Evolutionary conservation across 2,329 filamentous ascomycete genomes (phyloP).

Genomic region (Alternaria rosae): DNA sequence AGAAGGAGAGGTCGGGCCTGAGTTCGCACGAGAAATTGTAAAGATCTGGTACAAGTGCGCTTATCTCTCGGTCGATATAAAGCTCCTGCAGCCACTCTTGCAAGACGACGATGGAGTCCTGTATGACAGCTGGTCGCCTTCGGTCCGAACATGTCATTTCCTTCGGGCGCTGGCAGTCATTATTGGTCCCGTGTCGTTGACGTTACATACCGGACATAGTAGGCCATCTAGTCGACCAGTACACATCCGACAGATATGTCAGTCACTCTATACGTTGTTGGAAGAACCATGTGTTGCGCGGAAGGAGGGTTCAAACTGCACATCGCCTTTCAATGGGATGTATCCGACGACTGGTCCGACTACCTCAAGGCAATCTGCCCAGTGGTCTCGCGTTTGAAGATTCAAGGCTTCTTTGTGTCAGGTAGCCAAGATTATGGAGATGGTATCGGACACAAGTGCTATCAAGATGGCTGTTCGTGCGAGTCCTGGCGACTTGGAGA

Average conservation of each 20-base stretch:
- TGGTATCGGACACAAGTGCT: background rate
- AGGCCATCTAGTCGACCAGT: background rate
- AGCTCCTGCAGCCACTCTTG: background rate
- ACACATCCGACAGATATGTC: background rate
- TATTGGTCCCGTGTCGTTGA: background rate
- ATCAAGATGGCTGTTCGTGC: background rate
- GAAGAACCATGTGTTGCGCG: background rate
- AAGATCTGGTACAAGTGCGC: background rate
- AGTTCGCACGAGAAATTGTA: background rate
- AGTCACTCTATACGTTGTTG: background rate
- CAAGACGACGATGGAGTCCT: background rate
- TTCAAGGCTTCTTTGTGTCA: background rate
- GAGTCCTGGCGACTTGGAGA: background rate
- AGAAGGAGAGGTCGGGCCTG: background rate
- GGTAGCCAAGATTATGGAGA: background rate
- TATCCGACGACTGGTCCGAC: rapidly evolving
- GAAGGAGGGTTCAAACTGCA: background rate
- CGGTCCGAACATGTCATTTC: background rate
- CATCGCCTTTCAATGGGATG: background rate
- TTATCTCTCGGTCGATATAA: background rate
- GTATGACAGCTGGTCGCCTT: background rate
- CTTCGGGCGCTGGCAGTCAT: background rate
- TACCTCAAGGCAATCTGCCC: background rate
- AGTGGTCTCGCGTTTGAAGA: background rate
- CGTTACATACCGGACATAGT: rapidly evolving